Evolutionary conservation across 2,329 filamentous ascomycete genomes (phyloP).

Genomic region (Diaporthe destruens): DNA sequence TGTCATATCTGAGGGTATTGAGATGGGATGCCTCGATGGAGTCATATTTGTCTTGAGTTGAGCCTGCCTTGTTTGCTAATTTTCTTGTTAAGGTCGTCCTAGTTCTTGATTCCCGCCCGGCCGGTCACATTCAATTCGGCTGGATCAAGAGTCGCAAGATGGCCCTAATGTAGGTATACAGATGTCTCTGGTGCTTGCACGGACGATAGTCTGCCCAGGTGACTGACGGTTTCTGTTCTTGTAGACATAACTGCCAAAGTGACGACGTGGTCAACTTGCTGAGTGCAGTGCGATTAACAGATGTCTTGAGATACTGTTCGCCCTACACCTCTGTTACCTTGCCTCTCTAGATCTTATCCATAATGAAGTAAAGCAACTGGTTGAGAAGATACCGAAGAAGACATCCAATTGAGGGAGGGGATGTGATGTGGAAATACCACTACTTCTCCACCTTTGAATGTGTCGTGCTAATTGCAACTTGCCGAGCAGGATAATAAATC

Average conservation of each 20-base stretch:
- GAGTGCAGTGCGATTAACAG: neutral
- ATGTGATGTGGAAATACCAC: neutral
- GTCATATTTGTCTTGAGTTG: neutral
- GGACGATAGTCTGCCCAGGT: neutral
- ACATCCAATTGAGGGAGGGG: no score
- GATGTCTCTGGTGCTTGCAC: slow-evolving; percentile 20
- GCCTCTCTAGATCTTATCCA: neutral
- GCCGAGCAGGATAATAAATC: neutral
- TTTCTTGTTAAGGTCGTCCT: slow-evolving; percentile 42
- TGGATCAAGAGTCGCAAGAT: slow-evolving; percentile 37
- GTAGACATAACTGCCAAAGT: neutral
- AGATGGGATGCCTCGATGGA: neutral
- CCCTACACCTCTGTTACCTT: neutral
- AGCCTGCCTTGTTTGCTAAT: slow-evolving; percentile 32
- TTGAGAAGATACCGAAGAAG: neutral
- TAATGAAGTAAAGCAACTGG: neutral
- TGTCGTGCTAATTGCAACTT: neutral
- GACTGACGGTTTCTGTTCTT: neutral
- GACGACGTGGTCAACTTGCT: neutral
- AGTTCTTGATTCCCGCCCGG: slow-evolving; percentile 42
- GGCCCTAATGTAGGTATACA: slow-evolving; percentile 18
- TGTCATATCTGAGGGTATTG: no score
- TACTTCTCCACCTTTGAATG: neutral
- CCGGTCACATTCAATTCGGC: slow-evolving; percentile 38
- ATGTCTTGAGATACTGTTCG: neutral